Evolutionary conservation across 768 basidiomycete genomes (phyloP), one percentile per base, ranked within the genome.

Genomic region (Boletus rex-veris): DNA sequence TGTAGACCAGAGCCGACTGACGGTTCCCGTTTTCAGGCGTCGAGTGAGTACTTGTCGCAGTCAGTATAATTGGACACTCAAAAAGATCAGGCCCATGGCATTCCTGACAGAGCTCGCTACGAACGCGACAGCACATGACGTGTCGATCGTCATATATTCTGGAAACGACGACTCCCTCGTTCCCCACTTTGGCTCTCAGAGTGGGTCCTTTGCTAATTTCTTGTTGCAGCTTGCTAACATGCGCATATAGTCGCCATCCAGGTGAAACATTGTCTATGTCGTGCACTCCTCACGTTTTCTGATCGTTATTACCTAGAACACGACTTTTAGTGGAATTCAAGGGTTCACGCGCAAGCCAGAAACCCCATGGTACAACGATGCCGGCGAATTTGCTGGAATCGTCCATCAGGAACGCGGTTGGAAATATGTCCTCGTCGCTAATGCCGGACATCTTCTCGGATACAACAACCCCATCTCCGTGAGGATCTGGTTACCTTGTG

Each of bases 321-420:
- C 86, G n/a, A 89, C 87, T 1, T 90, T 89, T 62, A 86, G 86
- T 26, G 86, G 86, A 8, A 82, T 83, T 38, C 84, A 84, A 68
- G 88, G 88, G 2, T 90, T 90, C 66, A 81, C 84, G 0, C 74
- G 80, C 40, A 79, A 75, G 52, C 88, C 88, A 4, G 76, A 80
- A 0, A 89, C 88, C 1, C 79, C 81, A 0, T 89, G 86, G 85
- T 71, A 69, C 48, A 80, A 82, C 52, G 83, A 85, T 46, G 61
- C 64, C 0, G 80, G 80, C 14, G 70, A 80, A 45, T 75, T 81
- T 45, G 84, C 79, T 0, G 87, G 87, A 0, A 82, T 87, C 26
- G 77, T 88, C 16, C 86, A 86, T 61, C 85, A 88, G 64, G 88
- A 89, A 68, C 79, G 88, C 35, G 79, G 79, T 30, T 85, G 77